These are phyloP conservation scores for Artemisia argyi DNA, from an alignment of 129 eudicot species.

Conservation along the genomic window DNA sequence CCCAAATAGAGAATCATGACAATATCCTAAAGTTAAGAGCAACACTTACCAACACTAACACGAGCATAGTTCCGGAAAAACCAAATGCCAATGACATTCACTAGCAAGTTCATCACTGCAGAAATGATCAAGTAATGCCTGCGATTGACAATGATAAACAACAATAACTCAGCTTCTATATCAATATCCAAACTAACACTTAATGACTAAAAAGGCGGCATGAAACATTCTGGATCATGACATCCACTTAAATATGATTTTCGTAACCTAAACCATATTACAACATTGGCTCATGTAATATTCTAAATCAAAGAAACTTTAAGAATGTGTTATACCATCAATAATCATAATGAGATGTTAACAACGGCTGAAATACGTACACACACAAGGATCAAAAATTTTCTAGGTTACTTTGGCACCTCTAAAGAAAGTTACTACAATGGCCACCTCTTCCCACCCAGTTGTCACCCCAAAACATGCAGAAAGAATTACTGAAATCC, in stretches of 20 bases:
- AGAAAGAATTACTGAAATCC: not conserved
- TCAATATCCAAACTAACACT: not conserved
- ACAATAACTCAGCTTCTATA: slow-evolving; percentile 5
- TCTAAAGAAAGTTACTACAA: no score
- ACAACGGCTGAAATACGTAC: not conserved
- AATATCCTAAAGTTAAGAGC: slow-evolving; percentile 10
- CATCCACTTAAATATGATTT: slow-evolving; percentile 7
- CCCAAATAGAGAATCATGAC: not conserved
- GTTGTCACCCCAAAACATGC: no score
- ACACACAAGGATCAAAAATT: no score
- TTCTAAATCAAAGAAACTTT: not conserved
- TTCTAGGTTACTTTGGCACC: no score
- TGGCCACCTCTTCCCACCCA: no score
- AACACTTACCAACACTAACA: slow-evolving; percentile 64
- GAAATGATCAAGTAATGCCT: slow-evolving; percentile 97
- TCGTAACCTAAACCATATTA: not conserved
- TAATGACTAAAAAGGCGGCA: not conserved
- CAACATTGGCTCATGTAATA: not conserved
- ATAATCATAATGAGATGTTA: not conserved
- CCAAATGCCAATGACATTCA: slow-evolving; percentile 98
- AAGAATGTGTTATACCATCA: not conserved
- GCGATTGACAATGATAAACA: slow-evolving; percentile 18
- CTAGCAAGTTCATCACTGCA: slow-evolving; percentile 84
- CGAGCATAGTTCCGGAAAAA: slow-evolving; percentile 98
- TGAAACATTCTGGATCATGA: not conserved